Evolutionary conservation across 805 yeast species (phyloP).

Genomic region (Yamadazyma paraphyllophila): DNA sequence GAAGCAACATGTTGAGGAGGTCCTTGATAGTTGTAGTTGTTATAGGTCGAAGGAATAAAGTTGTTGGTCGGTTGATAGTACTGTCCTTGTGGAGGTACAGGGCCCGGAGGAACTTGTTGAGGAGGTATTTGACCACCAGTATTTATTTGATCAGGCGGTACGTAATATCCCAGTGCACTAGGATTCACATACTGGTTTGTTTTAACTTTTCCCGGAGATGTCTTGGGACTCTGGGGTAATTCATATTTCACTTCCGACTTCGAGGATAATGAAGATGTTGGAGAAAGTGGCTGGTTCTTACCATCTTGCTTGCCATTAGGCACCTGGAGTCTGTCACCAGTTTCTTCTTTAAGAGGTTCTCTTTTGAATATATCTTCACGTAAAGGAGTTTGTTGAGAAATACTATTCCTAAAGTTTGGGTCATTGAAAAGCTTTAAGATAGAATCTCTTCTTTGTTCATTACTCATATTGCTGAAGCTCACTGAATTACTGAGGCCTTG

Average conservation of each 20-base stretch:
- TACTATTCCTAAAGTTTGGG: slow-evolving; percentile 16
- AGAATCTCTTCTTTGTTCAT: slow-evolving; percentile 40
- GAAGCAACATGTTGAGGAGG: slow-evolving; percentile 5
- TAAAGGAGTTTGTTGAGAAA: slow-evolving; percentile 21
- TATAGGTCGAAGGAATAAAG: slow-evolving; percentile 10
- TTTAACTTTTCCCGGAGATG: slow-evolving; percentile 26
- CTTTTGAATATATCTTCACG: slow-evolving; percentile 40
- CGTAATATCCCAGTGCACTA: slow-evolving; percentile 8
- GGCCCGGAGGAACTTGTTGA: slow-evolving; percentile 3
- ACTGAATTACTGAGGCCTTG: slow-evolving; percentile 34
- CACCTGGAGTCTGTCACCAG: slow-evolving; percentile 1
- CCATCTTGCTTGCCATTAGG: slow-evolving; percentile 2
- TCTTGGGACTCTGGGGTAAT: slow-evolving; percentile 40
- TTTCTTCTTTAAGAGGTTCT: background rate
- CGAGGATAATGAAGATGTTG: slow-evolving; percentile 37
- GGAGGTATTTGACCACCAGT: slow-evolving; percentile 7
- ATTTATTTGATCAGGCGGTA: background rate
- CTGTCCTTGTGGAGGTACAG: slow-evolving; percentile 9
- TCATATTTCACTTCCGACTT: slow-evolving; percentile 30
- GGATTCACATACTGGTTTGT: background rate
- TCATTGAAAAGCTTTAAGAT: slow-evolving; percentile 37
- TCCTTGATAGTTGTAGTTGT: slow-evolving; percentile 12
- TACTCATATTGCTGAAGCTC: slow-evolving; percentile 38
- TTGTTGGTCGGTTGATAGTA: slow-evolving; percentile 11
- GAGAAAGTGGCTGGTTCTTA: slow-evolving; percentile 23